Percentiles rank a stretch among this genome's conserved stretches.
These are phyloP conservation scores for Silene uniflora DNA, from an alignment of 148 eudicot species.

Conservation along the genomic window DNA sequence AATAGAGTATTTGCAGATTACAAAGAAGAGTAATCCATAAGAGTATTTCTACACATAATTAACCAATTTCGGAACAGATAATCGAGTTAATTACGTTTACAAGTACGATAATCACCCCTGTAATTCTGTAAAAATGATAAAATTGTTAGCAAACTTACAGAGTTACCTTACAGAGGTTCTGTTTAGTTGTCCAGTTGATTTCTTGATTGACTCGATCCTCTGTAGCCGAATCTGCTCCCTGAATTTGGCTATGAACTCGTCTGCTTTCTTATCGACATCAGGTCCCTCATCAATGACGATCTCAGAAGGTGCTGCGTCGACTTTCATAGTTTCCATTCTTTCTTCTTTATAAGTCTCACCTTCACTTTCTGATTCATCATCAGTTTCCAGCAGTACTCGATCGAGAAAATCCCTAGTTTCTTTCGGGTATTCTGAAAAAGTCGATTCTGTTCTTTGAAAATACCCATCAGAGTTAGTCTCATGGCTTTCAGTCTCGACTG, in stretches of 20 bases:
- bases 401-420: slow-evolving; percentile 43
- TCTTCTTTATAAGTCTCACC: slow-evolving; percentile 31
- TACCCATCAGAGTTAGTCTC: slow-evolving; percentile 13
- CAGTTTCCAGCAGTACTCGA: slow-evolving; percentile 36
- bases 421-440: slow-evolving; percentile 34
- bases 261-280: slow-evolving; percentile 93
- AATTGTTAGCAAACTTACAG: slow-evolving; percentile 1
- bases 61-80: neutral
- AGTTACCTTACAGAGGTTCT: slow-evolving; percentile 36
- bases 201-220: slow-evolving; percentile 73
- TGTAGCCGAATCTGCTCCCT: slow-evolving; percentile 91
- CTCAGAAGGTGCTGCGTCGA: slow-evolving; percentile 23
- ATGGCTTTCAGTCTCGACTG: slow-evolving; percentile 8
- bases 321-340: slow-evolving; percentile 14
- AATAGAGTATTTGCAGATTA: slow-evolving; percentile 7
- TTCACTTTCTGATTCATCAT: slow-evolving; percentile 46
- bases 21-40: too few species aligned
- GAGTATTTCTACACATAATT: too few species aligned
- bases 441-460: slow-evolving; percentile 13
- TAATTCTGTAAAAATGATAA: neutral
- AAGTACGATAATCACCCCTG: slow-evolving; percentile 9
- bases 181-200: slow-evolving; percentile 45
- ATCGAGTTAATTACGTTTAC: neutral
- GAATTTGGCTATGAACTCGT: slow-evolving; percentile 90
- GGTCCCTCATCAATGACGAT: slow-evolving; percentile 46